Base-by-base conservation (phyloP, 2,329 filamentous ascomycete species). In the Nemania diffusa region DNA sequence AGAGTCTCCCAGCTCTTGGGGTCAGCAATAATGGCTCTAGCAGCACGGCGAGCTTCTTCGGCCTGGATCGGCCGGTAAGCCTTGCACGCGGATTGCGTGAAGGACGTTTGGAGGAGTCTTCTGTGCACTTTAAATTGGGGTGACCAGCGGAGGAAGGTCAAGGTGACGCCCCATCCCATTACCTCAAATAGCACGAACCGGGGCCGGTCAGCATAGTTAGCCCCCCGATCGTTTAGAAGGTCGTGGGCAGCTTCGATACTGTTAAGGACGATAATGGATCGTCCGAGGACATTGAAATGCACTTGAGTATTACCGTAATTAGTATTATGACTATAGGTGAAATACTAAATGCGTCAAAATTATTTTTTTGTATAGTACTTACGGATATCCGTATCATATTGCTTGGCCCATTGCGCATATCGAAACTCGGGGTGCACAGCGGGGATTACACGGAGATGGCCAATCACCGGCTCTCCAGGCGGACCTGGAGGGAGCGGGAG, bases 201-300 rank as follows among this genome's bases (percentile, higher is more conserved):
- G 8, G 83, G 83, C 1, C 83, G 71, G 68, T 83, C 81, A 34
- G 75, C 76, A 68, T 83, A 84, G 65, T 83, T 84, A 65, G 76
- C 77, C 1, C 83, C 82, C 20, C 80, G 74, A 61, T 80, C 82
- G 62, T 83, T 82, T 5, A 85, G 75, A 4, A 85, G 74, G n/a
- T 84, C 82, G 5, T 74, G 70, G 24, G 83, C 82, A 2, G 80
- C 78, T 52, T 79, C 74, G 5, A 79, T 76, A 51, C 79, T 83
- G 73, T 84, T 83, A 32, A 85, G 75, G 1, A 84, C 79, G 34
- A 85, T 75, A 62, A 83, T 73, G 5, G 77, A 64, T 69, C 79
- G 77, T 71, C 78, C 65, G 70, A 82, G 71, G 20, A 75, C 70
- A 50, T 73, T 75, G 57, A 78, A 72, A 53, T 72, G 71, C 5